Conservation (phyloP, 73 alveolate genomes). For the Breviolum minutum region DNA sequence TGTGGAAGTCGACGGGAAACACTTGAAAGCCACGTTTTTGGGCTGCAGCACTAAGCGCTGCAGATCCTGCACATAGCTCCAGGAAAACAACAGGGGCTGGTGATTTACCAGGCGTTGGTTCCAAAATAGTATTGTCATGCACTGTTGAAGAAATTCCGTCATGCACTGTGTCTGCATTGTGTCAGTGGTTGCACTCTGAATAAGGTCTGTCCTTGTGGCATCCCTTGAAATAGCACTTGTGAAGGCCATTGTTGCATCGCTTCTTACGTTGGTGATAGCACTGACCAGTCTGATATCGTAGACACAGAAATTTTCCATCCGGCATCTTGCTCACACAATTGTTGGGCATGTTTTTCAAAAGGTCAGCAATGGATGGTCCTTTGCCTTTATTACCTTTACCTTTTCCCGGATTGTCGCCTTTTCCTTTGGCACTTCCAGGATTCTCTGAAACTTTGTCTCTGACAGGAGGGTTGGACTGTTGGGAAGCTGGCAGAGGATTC, state of each 20-base stretch:
- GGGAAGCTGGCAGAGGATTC: not conserved
- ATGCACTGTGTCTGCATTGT: no score
- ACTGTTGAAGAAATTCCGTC: no score
- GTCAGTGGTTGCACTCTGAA: conserved; percentile 32
- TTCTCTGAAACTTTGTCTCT: not conserved
- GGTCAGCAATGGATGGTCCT: not conserved
- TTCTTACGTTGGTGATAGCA: not conserved
- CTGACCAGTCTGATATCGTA: not conserved
- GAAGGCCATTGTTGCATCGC: not conserved
- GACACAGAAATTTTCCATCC: not conserved
- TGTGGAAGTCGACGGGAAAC: not conserved
- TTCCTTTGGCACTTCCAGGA: not conserved
- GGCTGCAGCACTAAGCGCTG: not conserved
- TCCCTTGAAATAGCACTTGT: conserved; percentile 29
- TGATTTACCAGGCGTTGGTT: not conserved
- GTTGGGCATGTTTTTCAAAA: not conserved
- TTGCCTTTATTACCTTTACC: not conserved
- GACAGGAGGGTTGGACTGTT: not conserved
- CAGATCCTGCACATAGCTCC: conserved; percentile 27
- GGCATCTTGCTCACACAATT: not conserved
- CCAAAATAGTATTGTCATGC: not conserved
- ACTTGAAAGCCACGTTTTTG: not conserved
- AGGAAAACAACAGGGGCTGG: not conserved
- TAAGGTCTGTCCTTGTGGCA: not conserved
- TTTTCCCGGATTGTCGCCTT: not conserved